Base-by-base conservation (phyloP, 805 yeast genomes). In the Saturnispora kantuleensis region DNA sequence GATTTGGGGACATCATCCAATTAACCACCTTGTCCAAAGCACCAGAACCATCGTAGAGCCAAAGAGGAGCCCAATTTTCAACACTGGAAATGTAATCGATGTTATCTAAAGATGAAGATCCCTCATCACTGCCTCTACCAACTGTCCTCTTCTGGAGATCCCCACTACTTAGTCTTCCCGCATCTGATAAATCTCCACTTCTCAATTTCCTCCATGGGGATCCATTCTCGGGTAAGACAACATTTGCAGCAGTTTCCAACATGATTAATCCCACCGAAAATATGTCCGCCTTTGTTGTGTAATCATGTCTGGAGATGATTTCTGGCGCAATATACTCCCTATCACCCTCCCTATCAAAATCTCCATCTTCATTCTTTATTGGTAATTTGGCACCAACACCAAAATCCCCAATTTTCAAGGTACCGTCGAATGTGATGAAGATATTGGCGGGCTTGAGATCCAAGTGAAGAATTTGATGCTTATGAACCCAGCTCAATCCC, bases 281-380 rank as follows among this genome's bases (percentile, higher is more conserved):
- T 4, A 93, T 80, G 60, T 93, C 98, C 0, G 97, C 97, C 43
- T 90, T 88, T 53, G 83, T 85, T 35, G 87, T 88, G 59, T 93
- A 93, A 37, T 76, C 73, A 58, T 86, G 88, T 38, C 74, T 77
- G 31, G 88, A 77, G 44, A 93, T 80, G 18, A 93, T 80, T 61
- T 93, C 98, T 1, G 98, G 98, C 0, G 98, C 97, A 64, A 93
- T 93, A 63, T 93, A 93, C 60, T 90, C 96, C 43, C 97, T 71
- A 63, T 93, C 98, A 26, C 98, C 98, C 65, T 93, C 98, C 52
- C 95, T 76, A 63, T 93, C 98, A 55, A 86, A 81, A 51, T 67
- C 77, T 36, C 70, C 72, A 39, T 76, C 76, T 12, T 43, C 38
- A 26, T 21, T 32, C 9, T 13, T 38, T 15, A 80, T 78, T 0